phyloP scores from a whole-genome alignment of 129 eudicot species.

The Centella asiatica region DNA sequence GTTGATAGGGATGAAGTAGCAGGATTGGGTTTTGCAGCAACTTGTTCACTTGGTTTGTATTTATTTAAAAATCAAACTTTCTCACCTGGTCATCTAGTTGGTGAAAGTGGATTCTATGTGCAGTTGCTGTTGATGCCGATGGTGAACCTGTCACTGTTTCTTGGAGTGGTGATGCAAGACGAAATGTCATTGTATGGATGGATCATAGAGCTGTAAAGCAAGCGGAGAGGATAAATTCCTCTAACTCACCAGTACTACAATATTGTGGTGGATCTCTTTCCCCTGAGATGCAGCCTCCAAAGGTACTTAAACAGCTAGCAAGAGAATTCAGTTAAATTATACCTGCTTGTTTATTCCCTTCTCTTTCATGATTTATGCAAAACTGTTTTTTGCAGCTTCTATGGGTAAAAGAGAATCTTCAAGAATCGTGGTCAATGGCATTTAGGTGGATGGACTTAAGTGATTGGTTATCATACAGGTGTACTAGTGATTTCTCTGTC shows the following conservation, averaged over 20 bases:
- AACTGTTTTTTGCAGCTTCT: slow-evolving; percentile 49
- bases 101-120: slow-evolving; percentile 18
- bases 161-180: slow-evolving; percentile 86
- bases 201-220: slow-evolving; percentile 98
- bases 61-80: slow-evolving; percentile 1
- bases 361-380: slow-evolving; percentile 3
- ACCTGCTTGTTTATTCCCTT: background rate
- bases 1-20: slow-evolving; percentile 71
- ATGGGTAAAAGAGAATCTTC: slow-evolving; percentile 96
- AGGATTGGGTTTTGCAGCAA: slow-evolving; percentile 94
- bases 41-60: slow-evolving; percentile 89
- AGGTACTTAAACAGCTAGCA: slow-evolving; percentile 35
- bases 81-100: background rate
- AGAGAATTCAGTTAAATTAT: background rate
- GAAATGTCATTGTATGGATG: slow-evolving; percentile 98
- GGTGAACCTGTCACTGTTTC: slow-evolving; percentile 96
- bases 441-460: slow-evolving; percentile 99
- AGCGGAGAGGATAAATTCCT: slow-evolving; percentile 92
- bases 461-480: slow-evolving; percentile 98
- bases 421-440: slow-evolving; percentile 96
- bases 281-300: slow-evolving; percentile 99
- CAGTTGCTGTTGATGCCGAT: slow-evolving; percentile 95
- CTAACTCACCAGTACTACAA: slow-evolving; percentile 80
- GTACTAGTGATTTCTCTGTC: slow-evolving; percentile 5
- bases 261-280: slow-evolving; percentile 97